phyloP scores from a whole-genome alignment of 345 rosid species.

The Acer yangbiense region DNA sequence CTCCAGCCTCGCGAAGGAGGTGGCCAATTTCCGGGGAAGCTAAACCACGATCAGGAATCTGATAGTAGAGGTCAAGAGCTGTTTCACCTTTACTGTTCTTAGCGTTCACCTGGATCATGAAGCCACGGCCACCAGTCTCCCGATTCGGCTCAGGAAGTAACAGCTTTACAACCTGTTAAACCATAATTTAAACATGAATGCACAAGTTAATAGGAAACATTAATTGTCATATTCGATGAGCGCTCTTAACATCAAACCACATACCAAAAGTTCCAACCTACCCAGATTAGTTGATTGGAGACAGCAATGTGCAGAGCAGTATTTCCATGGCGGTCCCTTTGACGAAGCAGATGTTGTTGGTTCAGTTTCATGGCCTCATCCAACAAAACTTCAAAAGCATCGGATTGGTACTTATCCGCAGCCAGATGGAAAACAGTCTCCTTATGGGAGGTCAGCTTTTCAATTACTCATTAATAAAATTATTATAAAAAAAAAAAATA shows the following conservation, averaged over 20 bases:
- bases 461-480: background rate
- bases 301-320: slow-evolving; percentile 9
- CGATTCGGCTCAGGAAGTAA: background rate
- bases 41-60: background rate
- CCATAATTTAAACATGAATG: too few species aligned
- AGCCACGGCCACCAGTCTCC: background rate
- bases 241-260: too few species aligned
- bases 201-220: too few species aligned
- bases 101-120: background rate
- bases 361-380: background rate
- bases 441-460: background rate
- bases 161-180: slow-evolving; percentile 1
- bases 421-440: slow-evolving; percentile 22
- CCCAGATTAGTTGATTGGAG: background rate
- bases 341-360: background rate
- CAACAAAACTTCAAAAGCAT: slow-evolving; percentile 12
- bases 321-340: slow-evolving; percentile 12
- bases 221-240: too few species aligned
- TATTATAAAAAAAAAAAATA: too few species aligned
- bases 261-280: too few species aligned
- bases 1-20: slow-evolving; percentile 13
- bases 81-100: background rate
- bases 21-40: slow-evolving; percentile 4
- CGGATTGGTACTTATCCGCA: background rate
- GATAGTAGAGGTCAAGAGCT: slow-evolving; percentile 16